Percentiles rank a stretch among this genome's conserved stretches.
Evolutionary conservation across 192 early-diverging fungal genomes (phyloP).

Genomic region (Allomyces arbusculus): DNA sequence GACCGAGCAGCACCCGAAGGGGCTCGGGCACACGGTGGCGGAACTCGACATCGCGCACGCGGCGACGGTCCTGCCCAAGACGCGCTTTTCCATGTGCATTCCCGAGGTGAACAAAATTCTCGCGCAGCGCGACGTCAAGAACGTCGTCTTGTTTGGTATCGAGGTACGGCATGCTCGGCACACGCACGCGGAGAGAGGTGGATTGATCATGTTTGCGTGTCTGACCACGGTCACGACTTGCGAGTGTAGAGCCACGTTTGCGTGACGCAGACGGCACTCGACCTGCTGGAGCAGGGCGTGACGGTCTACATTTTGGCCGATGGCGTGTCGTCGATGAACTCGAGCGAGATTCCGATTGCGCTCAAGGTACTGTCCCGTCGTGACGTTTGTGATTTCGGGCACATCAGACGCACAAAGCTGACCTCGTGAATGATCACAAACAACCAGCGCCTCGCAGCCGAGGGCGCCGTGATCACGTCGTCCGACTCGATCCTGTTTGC

Average conservation of each 20-base stretch:
- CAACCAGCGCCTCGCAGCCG: slow-evolving; percentile 1
- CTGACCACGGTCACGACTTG: neutral
- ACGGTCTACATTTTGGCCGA: slow-evolving; percentile 81
- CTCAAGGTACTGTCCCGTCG: slow-evolving; percentile 33
- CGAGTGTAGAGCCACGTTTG: slow-evolving; percentile 66
- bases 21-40: slow-evolving; percentile 50
- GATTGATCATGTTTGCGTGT: no score
- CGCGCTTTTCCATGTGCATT: slow-evolving; percentile 75
- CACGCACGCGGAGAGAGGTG: neutral
- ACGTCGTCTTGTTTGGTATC: slow-evolving; percentile 73
- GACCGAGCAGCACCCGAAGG: slow-evolving; percentile 63
- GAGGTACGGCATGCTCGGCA: slow-evolving; percentile 29
- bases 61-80: slow-evolving; percentile 40
- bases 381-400: neutral
- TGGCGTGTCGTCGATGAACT: slow-evolving; percentile 73
- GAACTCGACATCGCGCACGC: slow-evolving; percentile 56
- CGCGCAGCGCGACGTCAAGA: slow-evolving; percentile 26
- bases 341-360: slow-evolving; percentile 65
- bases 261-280: slow-evolving; percentile 82
- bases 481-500: slow-evolving; percentile 26
- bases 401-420: neutral
- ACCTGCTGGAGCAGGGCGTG: slow-evolving; percentile 50
- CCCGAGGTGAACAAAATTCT: slow-evolving; percentile 33
- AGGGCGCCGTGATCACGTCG: slow-evolving; percentile 18
- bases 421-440: slow-evolving; percentile 1